Evolutionary conservation across 2,329 filamentous ascomycete species (phyloP).

Genomic region (Cladosporium sp.): DNA sequence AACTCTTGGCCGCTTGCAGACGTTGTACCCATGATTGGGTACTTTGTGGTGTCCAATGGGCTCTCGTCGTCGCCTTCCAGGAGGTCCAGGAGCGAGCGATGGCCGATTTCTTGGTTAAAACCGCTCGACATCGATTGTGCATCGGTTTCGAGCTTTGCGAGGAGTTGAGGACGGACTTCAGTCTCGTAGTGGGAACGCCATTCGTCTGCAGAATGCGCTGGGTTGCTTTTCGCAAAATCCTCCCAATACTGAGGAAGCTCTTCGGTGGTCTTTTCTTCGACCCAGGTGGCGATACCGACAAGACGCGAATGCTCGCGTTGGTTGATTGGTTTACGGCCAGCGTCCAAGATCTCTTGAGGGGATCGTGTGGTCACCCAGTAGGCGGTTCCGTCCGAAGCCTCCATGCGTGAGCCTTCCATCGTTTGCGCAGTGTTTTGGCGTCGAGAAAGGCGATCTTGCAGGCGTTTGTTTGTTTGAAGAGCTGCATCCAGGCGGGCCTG

Average conservation of each 20-base stretch:
- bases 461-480: too few species aligned
- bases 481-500: too few species aligned
- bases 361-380: too few species aligned
- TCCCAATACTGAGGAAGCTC: conserved; percentile 15
- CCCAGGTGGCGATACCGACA: conserved; percentile 16
- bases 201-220: conserved; percentile 16
- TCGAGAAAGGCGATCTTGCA: too few species aligned
- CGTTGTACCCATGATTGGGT: not conserved
- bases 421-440: too few species aligned
- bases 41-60: not conserved
- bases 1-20: not conserved
- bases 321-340: too few species aligned
- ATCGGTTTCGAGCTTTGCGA: not conserved
- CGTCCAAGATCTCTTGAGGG: too few species aligned
- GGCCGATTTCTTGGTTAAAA: not conserved
- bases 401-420: too few species aligned
- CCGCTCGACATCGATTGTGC: not conserved
- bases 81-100: not conserved
- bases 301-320: conserved; percentile 22
- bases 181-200: conserved; percentile 23
- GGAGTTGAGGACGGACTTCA: conserved; percentile 17
- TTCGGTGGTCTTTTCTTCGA: conserved; percentile 18
- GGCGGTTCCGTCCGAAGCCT: too few species aligned
- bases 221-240: conserved; percentile 13
- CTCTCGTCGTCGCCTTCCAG: not conserved